phyloP scores from a whole-genome alignment of 2,329 filamentous ascomycete species.

The Nemania sp. region DNA sequence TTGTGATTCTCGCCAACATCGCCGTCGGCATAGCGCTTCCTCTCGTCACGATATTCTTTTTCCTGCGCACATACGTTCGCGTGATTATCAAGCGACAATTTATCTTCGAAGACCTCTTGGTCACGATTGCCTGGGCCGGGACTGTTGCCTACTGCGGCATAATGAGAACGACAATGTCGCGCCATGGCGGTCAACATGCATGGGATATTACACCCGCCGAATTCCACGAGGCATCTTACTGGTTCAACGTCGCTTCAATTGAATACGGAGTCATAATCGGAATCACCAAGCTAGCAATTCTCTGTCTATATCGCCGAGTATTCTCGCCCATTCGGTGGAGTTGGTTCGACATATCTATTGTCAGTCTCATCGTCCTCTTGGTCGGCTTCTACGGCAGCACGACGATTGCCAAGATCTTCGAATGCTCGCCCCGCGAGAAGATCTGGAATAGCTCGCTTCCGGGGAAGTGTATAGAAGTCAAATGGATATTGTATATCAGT shows the following conservation, averaged over 20 bases:
- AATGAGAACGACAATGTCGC: constrained; percentile 17
- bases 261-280: constrained; percentile 27
- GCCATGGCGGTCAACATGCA: constrained; percentile 24
- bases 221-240: constrained; percentile 21
- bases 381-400: constrained; percentile 21
- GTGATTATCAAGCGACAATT: constrained; percentile 22
- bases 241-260: constrained; percentile 28
- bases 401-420: constrained; percentile 27
- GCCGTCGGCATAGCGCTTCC: constrained; percentile 23
- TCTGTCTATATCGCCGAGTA: constrained; percentile 30
- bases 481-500: constrained; percentile 22
- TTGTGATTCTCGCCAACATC: constrained; percentile 12
- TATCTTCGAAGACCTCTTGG: constrained; percentile 24
- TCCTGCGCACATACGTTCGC: constrained; percentile 21
- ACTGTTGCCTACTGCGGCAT: constrained; percentile 18
- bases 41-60: constrained; percentile 21
- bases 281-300: constrained; percentile 27
- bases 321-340: constrained; percentile 28
- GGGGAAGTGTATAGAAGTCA: constrained; percentile 21
- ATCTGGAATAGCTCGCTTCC: constrained; percentile 23
- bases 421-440: constrained; percentile 24
- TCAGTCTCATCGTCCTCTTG: constrained; percentile 21
- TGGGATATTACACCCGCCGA: constrained; percentile 26
- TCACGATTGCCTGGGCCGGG: constrained; percentile 11
- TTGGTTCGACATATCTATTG: constrained; percentile 25